Base-by-base conservation (phyloP, 2,329 filamentous ascomycete species). In the Colletotrichum gigasporum region DNA sequence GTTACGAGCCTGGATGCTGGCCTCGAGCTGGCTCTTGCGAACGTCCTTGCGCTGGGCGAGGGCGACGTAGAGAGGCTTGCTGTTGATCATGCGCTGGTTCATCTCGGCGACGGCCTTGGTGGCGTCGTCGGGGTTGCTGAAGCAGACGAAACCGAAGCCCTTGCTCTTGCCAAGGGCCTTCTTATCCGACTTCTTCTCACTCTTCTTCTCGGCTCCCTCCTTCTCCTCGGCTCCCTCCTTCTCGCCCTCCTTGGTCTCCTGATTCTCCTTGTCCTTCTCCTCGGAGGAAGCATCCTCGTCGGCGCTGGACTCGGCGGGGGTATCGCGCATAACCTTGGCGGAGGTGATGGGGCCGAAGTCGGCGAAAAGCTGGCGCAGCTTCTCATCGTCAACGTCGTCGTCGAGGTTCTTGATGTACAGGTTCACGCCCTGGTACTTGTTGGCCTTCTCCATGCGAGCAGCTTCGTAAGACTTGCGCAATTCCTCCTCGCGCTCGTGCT, bases 141-240 rank as follows among this genome's bases (percentile, higher is more conserved):
- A 99, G 91, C 96, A 99, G 76, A 99, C 96, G 80, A 99, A 99
- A 74, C 96, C 96, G 79, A 99, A 99, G 79, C 96, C 96, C 87
- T 98, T 99, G 91, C 94, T 97, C 92, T 98, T 98, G 79, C 96
- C 96, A 5, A 55, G 62, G 66, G 97, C 87, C 83, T 86, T 89
- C 79, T 86, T 87, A 68, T 88, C 86, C 30, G 80, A 75, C 73
- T 85, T 87, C 74, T 87, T 84, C 67, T 86, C 80, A 82, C 84
- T 71, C 79, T 89, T 88, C 76, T 88, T 83, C 34, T 88, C 85
- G 63, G 82, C 78, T 66, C 81, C 73, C 69, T 86, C 81, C 63
- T 86, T 83, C 56, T 83, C 79, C 67, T 79, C 75, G 55, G 74
- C 80, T 61, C 80, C 78, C 62, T 82, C 79, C 60, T 83, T 79